Conservation (phyloP, 108 stramenopile species). For the Cyclostephanos invisitatus region DNA sequence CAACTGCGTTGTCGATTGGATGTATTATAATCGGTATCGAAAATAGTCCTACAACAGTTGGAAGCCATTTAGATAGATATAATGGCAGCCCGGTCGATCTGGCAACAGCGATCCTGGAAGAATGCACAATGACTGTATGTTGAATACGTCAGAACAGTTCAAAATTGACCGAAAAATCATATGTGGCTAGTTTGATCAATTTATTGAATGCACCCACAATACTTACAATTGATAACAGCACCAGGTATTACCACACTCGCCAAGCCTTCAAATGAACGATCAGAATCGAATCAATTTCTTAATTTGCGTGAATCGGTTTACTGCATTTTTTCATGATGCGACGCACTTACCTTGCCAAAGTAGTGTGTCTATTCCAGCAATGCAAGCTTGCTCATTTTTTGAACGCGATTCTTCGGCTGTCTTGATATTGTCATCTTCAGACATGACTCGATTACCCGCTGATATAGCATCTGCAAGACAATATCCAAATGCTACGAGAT, state of each 20-base stretch:
- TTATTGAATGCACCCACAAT: background rate
- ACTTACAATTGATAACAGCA: slow-evolving; percentile 59
- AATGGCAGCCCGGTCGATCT: slow-evolving; percentile 58
- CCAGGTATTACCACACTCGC: slow-evolving; percentile 81
- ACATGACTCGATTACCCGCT: slow-evolving; percentile 57
- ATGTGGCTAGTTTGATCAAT: too few species aligned
- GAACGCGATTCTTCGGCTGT: slow-evolving; percentile 21
- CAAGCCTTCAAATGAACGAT: slow-evolving; percentile 25
- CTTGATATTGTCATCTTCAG: slow-evolving; percentile 20
- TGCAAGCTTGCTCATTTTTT: slow-evolving; percentile 39
- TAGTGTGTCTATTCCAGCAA: slow-evolving; percentile 67
- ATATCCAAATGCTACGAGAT: slow-evolving; percentile 79
- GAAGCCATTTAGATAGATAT: slow-evolving; percentile 62
- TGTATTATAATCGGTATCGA: slow-evolving; percentile 74
- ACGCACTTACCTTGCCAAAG: slow-evolving; percentile 34
- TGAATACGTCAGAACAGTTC: background rate
- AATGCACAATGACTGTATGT: slow-evolving; percentile 56
- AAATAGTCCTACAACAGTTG: slow-evolving; percentile 65
- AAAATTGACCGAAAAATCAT: background rate
- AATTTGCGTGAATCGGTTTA: background rate
- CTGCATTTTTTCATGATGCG: background rate
- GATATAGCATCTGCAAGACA: slow-evolving; percentile 72
- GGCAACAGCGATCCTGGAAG: slow-evolving; percentile 61
- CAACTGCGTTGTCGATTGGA: slow-evolving; percentile 76
- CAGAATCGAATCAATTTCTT: background rate